Base-by-base conservation (phyloP, 2,329 filamentous ascomycete genomes). In the Cladophialophora yegresii region DNA sequence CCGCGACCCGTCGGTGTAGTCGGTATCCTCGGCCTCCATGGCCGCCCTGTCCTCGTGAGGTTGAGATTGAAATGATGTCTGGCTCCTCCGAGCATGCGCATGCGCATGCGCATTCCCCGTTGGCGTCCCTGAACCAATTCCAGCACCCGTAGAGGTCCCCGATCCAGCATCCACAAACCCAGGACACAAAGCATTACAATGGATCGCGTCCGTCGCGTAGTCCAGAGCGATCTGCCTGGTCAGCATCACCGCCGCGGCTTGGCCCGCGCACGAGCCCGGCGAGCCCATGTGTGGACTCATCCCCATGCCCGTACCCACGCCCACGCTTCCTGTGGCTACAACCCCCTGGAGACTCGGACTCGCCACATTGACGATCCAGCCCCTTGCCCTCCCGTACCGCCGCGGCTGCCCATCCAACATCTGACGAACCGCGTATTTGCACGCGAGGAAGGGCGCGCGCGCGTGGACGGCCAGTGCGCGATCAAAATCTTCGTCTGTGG, bases 391-490 rank as follows among this genome's bases (percentile, higher is more conserved):
- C 36, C 13, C 36, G 50, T 66, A 59, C 4, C 61, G 10, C 45
- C 66, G 26, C 1, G 58, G n/a, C 49, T 70, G 64, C 7, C 62
- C 63, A 20, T 69, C 67, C 20, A 70, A 56, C 65, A 70, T 70
- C 36, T 70, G 69, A 36, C 63, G 66, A 36, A 96, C 87, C 6
- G 92, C 92, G 77, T 96, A 91, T 83, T 96, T 97, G 84, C 88
- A 89, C 65, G 93, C 93, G 76, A 87, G 96, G 91, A 92, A 96
- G 23, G 96, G 92, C 54, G 92, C 93, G 85, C 96, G 96, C 77
- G 96, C 92, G 78, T 97, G 96, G 82, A 96, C 95, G 75, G 87
- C 88, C 68, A 96, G 91, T 3, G 93, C 96, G 70, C 95, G 81
- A 73, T 97, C 92, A 92, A 92, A 97, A 81, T 96, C 93, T 72